A percentile compares a stretch with the other conserved stretches of the same genome.
Evolutionary conservation across 768 basidiomycete genomes (phyloP).

Genomic region (Serendipita sp.): DNA sequence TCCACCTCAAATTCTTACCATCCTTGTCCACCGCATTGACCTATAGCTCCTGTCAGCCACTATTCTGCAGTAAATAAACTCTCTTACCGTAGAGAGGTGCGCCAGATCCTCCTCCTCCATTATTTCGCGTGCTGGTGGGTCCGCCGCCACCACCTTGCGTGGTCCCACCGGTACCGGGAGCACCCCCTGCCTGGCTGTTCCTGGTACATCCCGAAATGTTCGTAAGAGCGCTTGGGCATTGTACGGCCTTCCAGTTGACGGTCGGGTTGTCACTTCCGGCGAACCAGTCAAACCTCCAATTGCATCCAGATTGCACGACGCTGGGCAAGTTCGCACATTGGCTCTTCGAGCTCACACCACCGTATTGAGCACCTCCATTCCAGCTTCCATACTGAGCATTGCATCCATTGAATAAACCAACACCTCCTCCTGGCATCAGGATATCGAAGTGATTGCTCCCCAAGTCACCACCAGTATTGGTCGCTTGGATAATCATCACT

Average conservation of each 20-base stretch:
- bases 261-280: slow-evolving; percentile 12
- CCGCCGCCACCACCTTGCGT: too few species aligned
- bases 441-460: not conserved
- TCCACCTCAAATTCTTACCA: too few species aligned
- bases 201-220: slow-evolving; percentile 15
- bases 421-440: slow-evolving; percentile 16
- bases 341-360: slow-evolving; percentile 15
- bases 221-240: slow-evolving; percentile 16
- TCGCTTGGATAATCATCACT: slow-evolving; percentile 17
- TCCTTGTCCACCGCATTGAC: too few species aligned
- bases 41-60: too few species aligned
- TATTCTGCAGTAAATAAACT: too few species aligned
- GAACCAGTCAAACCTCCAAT: slow-evolving; percentile 18
- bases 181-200: not conserved
- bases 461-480: slow-evolving; percentile 16
- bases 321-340: slow-evolving; percentile 16
- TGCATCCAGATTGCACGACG: slow-evolving; percentile 17
- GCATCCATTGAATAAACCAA: slow-evolving; percentile 15
- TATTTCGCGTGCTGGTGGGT: too few species aligned
- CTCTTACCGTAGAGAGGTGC: too few species aligned
- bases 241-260: slow-evolving; percentile 15
- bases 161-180: not conserved
- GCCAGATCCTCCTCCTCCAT: too few species aligned
- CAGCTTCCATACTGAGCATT: slow-evolving; percentile 15
- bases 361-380: slow-evolving; percentile 1